These are phyloP conservation scores for Talaromyces sp. DNA, from an alignment of 2,329 filamentous ascomycete genomes.

Conservation along the genomic window DNA sequence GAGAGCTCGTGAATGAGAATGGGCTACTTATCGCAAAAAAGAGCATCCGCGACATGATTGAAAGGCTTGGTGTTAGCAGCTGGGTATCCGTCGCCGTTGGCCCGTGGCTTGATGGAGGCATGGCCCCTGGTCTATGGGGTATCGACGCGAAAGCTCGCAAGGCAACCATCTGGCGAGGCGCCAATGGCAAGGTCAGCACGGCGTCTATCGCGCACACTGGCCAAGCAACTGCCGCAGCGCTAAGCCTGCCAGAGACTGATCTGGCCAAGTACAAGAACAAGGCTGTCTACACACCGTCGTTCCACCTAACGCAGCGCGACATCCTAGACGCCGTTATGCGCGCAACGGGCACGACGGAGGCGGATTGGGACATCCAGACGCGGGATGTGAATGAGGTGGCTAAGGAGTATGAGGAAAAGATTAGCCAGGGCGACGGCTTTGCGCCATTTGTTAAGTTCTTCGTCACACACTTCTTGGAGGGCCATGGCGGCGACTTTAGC, in stretches of 20 bases:
- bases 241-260: not conserved
- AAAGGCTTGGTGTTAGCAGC: conserved; percentile 39
- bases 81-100: conserved; percentile 47
- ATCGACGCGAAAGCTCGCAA: conserved; percentile 50
- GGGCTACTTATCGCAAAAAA: conserved; percentile 32
- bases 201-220: not conserved
- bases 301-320: not conserved
- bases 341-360: conserved; percentile 57
- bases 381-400: not conserved
- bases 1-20: conserved; percentile 34
- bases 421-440: not conserved
- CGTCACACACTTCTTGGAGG: not conserved
- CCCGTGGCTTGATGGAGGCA: conserved; percentile 57
- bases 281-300: not conserved
- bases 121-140: conserved; percentile 46
- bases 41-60: conserved; percentile 28
- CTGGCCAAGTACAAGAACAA: not conserved
- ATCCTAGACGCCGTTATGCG: conserved; percentile 59
- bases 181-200: conserved; percentile 49
- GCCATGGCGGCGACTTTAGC: not conserved
- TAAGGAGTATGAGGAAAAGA: conserved; percentile 1
- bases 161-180: conserved; percentile 55
- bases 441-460: not conserved
- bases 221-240: not conserved
- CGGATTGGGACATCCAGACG: conserved; percentile 58